phyloP scores from a whole-genome alignment of 352 stramenopile species.

The Elongisporangium anandrum region DNA sequence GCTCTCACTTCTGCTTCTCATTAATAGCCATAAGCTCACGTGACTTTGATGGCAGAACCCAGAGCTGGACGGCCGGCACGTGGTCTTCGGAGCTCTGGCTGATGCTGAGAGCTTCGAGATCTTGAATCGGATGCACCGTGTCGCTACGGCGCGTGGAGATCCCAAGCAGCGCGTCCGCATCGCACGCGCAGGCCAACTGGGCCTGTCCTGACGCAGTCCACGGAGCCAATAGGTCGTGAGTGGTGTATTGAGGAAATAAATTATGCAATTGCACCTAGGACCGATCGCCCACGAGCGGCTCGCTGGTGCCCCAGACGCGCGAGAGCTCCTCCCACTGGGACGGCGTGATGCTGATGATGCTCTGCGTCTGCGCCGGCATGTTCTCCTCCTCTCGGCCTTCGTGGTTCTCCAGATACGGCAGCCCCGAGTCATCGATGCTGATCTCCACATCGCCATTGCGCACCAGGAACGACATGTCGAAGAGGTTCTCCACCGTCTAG shows the following conservation, averaged over 20 bases:
- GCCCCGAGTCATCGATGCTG: constrained; percentile 43
- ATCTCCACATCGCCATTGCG: constrained; percentile 68
- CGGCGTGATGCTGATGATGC: constrained; percentile 78
- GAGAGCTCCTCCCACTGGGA: constrained; percentile 63
- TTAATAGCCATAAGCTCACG: not conserved
- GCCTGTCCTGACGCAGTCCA: not conserved
- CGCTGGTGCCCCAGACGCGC: constrained; percentile 25
- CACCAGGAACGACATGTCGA: constrained; percentile 81
- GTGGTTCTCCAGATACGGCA: constrained; percentile 71
- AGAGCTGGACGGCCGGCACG: constrained; percentile 72
- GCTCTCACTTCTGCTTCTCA: not conserved
- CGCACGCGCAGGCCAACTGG: constrained; percentile 32
- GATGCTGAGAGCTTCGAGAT: constrained; percentile 40
- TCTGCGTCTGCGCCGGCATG: constrained; percentile 60
- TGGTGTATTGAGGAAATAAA: not conserved
- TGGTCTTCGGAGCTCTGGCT: constrained; percentile 71
- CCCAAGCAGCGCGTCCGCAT: constrained; percentile 46
- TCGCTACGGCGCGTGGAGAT: constrained; percentile 47
- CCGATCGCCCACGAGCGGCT: constrained; percentile 68
- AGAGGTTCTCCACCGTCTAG: constrained; percentile 81
- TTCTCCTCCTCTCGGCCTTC: constrained; percentile 44
- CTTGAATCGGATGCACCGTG: constrained; percentile 38
- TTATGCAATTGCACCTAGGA: constrained; percentile 8
- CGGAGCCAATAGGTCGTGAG: no score
- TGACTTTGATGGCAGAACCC: constrained; percentile 32